A percentile compares a stretch with the other conserved stretches of the same genome.
Evolutionary conservation across 2,329 filamentous ascomycete genomes (phyloP).

Genomic region (Pseudocercospora eumusae): DNA sequence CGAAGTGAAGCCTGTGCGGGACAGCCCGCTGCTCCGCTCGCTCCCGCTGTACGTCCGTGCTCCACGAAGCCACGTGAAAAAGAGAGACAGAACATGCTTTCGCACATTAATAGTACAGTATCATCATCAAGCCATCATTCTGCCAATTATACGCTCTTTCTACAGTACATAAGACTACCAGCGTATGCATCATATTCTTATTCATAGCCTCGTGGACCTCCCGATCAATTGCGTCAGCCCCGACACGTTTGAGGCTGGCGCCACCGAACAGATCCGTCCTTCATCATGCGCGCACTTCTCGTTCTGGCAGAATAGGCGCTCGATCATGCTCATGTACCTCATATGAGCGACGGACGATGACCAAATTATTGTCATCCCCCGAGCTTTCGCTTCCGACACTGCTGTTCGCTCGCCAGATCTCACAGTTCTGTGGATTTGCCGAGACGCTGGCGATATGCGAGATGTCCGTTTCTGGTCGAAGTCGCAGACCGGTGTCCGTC

Average conservation of each 20-base stretch:
- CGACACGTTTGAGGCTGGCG: not conserved
- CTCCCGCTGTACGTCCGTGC: not conserved
- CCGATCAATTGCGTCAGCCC: constrained; percentile 5
- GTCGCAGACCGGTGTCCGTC: constrained; percentile 16
- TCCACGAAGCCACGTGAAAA: not conserved
- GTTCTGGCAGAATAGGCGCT: constrained; percentile 25
- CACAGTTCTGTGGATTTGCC: not conserved
- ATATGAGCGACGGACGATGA: constrained; percentile 33
- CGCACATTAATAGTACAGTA: not conserved
- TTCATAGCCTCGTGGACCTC: constrained; percentile 2
- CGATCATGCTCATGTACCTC: constrained; percentile 31
- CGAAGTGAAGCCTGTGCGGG: not conserved
- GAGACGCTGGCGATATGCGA: constrained; percentile 10
- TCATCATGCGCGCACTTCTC: constrained; percentile 20
- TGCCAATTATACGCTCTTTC: constrained; percentile 4
- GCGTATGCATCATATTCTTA: constrained; percentile 8
- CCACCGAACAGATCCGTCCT: constrained; percentile 11
- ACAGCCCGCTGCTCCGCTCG: constrained; percentile 1
- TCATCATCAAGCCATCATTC: not conserved
- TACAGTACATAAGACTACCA: constrained; percentile 8
- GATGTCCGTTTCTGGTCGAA: constrained; percentile 27
- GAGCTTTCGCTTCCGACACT: constrained; percentile 26
- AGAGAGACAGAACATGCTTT: not conserved
- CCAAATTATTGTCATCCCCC: constrained; percentile 30
- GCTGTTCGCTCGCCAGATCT: constrained; percentile 14